Base-by-base conservation (phyloP, 495 filamentous ascomycete genomes). In the Hypoxylon subgilvum region DNA sequence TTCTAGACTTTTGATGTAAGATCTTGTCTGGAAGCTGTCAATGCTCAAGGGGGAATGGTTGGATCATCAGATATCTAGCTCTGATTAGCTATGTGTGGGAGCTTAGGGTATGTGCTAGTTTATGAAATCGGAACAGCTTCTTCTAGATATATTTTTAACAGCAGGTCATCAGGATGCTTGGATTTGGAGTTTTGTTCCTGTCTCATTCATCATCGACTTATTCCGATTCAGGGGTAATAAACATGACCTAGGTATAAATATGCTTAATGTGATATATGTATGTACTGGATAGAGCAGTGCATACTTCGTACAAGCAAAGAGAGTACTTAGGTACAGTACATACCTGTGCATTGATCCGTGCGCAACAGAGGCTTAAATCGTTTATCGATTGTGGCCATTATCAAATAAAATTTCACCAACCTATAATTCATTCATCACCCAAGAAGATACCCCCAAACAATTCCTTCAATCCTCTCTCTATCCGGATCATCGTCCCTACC, bases 391-490 rank as follows among this genome's bases (percentile, higher is more conserved):
- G 38, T 57, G 52, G 45, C 40, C 40, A 46, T 56, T 47, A 19
- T 45, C 32, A 50, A 49, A 56, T 54, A 64, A 69, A 66, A 51
- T 61, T 64, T 60, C n/a, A n/a, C n/a, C n/a, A n/a, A n/a, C n/a
- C n/a, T n/a, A n/a, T 34, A 39, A 25, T 38, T 40, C 31, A 49
- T 55, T 41, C 42, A 50, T 27, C 34, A 39, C 45, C 44, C n/a
- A n/a, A n/a, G n/a, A 61, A 45, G 27, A 38, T 51, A 52, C 35
- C 35, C 16, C 43, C 31, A 16, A 25, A 35, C 41, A 18, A 25
- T 34, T 13, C 30, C 28, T 38, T 36, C n/a, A n/a, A n/a, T n/a
- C n/a, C n/a, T n/a, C n/a, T n/a, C n/a, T n/a, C n/a, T n/a, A n/a
- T n/a, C n/a, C 10, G 32, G 12, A 14, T 53, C 6, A 8, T 19